These are phyloP conservation scores for Aspergillus sp. DNA, from an alignment of 2,329 filamentous ascomycete species.

Conservation along the genomic window DNA sequence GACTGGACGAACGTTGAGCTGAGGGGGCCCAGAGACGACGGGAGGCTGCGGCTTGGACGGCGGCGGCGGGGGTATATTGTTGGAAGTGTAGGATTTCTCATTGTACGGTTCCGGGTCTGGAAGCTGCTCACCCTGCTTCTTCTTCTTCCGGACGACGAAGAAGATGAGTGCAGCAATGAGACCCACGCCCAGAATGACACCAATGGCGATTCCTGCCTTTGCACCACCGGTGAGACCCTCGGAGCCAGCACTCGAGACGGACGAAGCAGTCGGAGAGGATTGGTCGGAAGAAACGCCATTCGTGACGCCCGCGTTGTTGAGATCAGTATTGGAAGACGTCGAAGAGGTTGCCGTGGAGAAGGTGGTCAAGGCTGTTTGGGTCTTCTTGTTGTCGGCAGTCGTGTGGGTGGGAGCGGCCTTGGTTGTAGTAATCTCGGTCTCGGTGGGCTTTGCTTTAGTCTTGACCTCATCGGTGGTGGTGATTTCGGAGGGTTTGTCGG, in stretches of 20 bases:
- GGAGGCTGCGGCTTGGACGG: constrained; percentile 41
- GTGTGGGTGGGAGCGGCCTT: constrained; percentile 1
- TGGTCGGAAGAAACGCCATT: constrained; percentile 11
- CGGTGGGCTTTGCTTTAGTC: constrained; percentile 13
- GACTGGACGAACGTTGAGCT: constrained; percentile 77
- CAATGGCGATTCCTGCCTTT: constrained; percentile 83
- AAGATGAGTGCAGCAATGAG: constrained; percentile 66
- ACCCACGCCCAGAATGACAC: constrained; percentile 68
- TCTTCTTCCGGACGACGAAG: constrained; percentile 72
- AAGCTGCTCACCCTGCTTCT: constrained; percentile 45
- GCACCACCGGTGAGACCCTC: constrained; percentile 43
- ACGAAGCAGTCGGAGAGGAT: constrained; percentile 23
- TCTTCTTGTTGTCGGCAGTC: constrained; percentile 7
- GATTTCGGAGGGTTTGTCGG: constrained; percentile 2
- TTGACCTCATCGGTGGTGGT: constrained; percentile 10
- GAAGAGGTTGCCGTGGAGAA: constrained; percentile 22
- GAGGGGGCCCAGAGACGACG: constrained; percentile 60
- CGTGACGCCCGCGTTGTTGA: constrained; percentile 16
- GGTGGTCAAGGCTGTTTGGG: constrained; percentile 13
- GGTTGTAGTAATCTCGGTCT: constrained; percentile 6
- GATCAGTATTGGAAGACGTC: constrained; percentile 17
- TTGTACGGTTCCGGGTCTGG: constrained; percentile 50
- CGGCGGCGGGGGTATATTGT: constrained; percentile 26
- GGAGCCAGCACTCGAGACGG: constrained; percentile 24
- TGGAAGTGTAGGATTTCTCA: constrained; percentile 56